Percentiles rank a stretch among this genome's conserved stretches.
These are phyloP conservation scores for Friedmanniomyces endolithicus DNA, from an alignment of 495 filamentous ascomycete genomes.

Conservation along the genomic window DNA sequence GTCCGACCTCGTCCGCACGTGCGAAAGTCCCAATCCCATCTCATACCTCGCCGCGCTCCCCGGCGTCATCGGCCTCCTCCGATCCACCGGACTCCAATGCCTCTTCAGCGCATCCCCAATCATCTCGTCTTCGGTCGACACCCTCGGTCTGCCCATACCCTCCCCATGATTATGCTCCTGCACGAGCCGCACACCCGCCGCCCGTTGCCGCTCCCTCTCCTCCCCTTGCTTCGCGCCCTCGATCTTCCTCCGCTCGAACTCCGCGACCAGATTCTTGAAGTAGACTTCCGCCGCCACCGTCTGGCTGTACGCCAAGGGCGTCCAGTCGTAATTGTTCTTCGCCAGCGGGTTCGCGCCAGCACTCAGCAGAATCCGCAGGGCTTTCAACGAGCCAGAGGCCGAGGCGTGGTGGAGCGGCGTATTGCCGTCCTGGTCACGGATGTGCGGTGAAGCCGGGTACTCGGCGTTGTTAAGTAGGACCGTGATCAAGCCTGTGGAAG, in stretches of 20 bases:
- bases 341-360: conserved; percentile 53
- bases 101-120: conserved; percentile 16
- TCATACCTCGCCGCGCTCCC: conserved; percentile 20
- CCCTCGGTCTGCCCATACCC: background rate
- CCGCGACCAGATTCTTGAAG: conserved; percentile 51
- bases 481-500: conserved; percentile 5
- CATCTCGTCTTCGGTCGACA: conserved; percentile 11
- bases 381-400: conserved; percentile 57
- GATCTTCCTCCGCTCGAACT: conserved; percentile 34
- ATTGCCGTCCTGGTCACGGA: conserved; percentile 55
- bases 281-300: conserved; percentile 68
- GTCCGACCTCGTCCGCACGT: conserved; percentile 10
- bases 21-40: conserved; percentile 6
- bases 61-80: conserved; percentile 27
- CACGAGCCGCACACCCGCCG: conserved; percentile 27
- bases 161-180: conserved; percentile 7
- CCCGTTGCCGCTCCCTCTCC: conserved; percentile 21
- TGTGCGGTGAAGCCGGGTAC: conserved; percentile 3
- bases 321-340: conserved; percentile 60
- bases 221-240: conserved; percentile 21
- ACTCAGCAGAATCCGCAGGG: conserved; percentile 56
- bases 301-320: conserved; percentile 56
- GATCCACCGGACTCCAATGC: conserved; percentile 29
- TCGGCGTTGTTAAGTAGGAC: conserved; percentile 5
- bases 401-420: conserved; percentile 61